Percentiles rank a stretch among this genome's conserved stretches.
Conservation (phyloP, 2,329 filamentous ascomycete genomes). For the Pseudogymnoascus sp. region DNA sequence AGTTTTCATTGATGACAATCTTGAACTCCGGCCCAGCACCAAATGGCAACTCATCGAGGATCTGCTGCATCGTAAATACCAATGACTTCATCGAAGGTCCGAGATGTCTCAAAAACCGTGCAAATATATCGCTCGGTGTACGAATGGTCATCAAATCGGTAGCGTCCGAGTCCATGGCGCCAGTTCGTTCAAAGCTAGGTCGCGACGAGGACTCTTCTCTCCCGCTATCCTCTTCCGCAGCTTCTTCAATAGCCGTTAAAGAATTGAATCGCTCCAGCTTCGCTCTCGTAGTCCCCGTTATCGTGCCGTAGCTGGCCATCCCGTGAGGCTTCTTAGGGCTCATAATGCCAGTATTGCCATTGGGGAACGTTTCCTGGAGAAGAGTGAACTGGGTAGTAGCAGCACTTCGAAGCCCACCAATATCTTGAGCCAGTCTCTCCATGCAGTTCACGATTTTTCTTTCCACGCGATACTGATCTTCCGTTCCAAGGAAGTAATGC, state of each 20-base stretch:
- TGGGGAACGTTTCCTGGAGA: constrained; percentile 51
- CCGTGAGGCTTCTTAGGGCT: neutral
- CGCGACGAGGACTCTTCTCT: constrained; percentile 31
- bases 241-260: constrained; percentile 55
- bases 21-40: constrained; percentile 55
- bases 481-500: constrained; percentile 72
- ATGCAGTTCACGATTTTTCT: constrained; percentile 74
- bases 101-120: constrained; percentile 77
- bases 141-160: constrained; percentile 21
- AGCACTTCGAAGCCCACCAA: constrained; percentile 83
- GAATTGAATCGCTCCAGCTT: constrained; percentile 36
- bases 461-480: constrained; percentile 70
- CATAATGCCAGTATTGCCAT: constrained; percentile 2
- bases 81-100: constrained; percentile 94
- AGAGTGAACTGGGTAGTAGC: constrained; percentile 83
- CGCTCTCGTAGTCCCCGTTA: constrained; percentile 29
- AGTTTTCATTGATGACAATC: constrained; percentile 69
- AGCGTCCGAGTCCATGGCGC: neutral
- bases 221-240: constrained; percentile 46
- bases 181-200: constrained; percentile 7
- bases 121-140: constrained; percentile 76
- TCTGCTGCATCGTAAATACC: constrained; percentile 82
- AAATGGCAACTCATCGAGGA: constrained; percentile 81
- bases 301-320: neutral
- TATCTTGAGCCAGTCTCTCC: constrained; percentile 75